A percentile compares a stretch with the other conserved stretches of the same genome.
Conservation (phyloP, 169 alveolate genomes). For the Plasmodium reichenowi region DNA sequence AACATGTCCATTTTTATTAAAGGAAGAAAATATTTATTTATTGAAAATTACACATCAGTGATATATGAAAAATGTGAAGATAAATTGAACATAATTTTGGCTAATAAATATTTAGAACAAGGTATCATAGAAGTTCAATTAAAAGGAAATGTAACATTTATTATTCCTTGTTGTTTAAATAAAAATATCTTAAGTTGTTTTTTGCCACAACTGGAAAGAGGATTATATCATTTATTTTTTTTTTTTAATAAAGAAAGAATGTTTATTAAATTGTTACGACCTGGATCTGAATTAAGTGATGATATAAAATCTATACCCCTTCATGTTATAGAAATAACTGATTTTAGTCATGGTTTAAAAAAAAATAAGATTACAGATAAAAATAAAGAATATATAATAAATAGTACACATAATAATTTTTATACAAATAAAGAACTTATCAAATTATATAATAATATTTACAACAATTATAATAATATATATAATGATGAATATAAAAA, state of each 20-base stretch:
- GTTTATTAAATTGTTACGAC: slow-evolving; percentile 14
- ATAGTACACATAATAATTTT: slow-evolving; percentile 19
- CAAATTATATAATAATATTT: slow-evolving; percentile 19
- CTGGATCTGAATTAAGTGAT: slow-evolving; percentile 11
- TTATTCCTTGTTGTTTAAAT: slow-evolving; percentile 16
- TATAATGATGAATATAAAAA: background rate
- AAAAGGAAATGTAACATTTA: slow-evolving; percentile 47
- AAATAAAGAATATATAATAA: slow-evolving; percentile 6
- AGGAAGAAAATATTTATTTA: slow-evolving; percentile 22
- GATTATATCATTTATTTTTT: slow-evolving; percentile 39
- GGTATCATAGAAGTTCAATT: slow-evolving; percentile 63
- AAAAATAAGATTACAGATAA: background rate
- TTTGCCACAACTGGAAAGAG: slow-evolving; percentile 50
- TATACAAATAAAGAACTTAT: slow-evolving; percentile 39
- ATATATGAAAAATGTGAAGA: slow-evolving; percentile 73
- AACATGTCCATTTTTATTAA: slow-evolving; percentile 15
- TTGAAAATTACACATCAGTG: slow-evolving; percentile 69
- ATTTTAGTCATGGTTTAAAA: slow-evolving; percentile 9
- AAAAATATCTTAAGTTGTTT: slow-evolving; percentile 50
- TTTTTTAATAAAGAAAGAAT: slow-evolving; percentile 50
- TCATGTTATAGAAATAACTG: slow-evolving; percentile 52
- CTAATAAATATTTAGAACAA: slow-evolving; percentile 12
- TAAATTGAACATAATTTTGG: slow-evolving; percentile 25
- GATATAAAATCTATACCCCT: slow-evolving; percentile 12
- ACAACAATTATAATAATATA: slow-evolving; percentile 14